phyloP scores from a whole-genome alignment of 345 rosid genomes.

The Murraya koenigii region DNA sequence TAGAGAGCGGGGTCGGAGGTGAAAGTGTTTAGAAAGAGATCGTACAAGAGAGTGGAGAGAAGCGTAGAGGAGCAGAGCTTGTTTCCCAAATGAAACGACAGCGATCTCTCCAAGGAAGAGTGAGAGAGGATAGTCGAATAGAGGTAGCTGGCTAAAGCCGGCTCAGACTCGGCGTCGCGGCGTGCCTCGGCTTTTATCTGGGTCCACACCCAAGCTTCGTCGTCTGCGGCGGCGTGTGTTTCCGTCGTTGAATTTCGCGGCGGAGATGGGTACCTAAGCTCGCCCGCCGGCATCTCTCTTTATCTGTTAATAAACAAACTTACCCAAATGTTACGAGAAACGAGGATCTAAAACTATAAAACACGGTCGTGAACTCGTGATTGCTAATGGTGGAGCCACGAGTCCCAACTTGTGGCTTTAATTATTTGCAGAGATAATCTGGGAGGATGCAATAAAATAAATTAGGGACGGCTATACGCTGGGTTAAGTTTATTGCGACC shows the following conservation, averaged over 20 bases:
- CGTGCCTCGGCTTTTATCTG: conserved; percentile 89
- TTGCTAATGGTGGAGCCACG: not conserved
- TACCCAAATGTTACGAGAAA: no score
- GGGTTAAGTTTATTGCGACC: no score
- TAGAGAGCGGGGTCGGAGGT: conserved; percentile 66
- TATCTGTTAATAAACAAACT: not conserved
- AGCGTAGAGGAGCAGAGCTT: conserved; percentile 97
- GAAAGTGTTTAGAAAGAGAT: conserved; percentile 83
- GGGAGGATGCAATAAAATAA: no score
- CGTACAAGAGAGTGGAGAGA: conserved; percentile 89
- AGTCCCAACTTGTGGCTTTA: no score
- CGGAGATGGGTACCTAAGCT: conserved; percentile 36
- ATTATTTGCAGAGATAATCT: no score
- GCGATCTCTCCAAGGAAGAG: conserved; percentile 81
- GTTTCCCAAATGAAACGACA: conserved; percentile 89
- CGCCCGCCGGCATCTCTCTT: conserved; percentile 60
- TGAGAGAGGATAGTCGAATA: conserved; percentile 95
- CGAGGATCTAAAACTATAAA: no score
- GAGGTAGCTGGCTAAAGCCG: conserved; percentile 91
- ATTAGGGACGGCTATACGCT: no score
- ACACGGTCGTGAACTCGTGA: not conserved
- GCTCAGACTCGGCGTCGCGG: conserved; percentile 91
- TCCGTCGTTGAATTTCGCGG: conserved; percentile 19
- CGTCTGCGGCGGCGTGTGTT: conserved; percentile 36
- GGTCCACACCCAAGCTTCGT: conserved; percentile 74